Base-by-base conservation (phyloP, 768 basidiomycete species). In the Lepiota venenata region DNA sequence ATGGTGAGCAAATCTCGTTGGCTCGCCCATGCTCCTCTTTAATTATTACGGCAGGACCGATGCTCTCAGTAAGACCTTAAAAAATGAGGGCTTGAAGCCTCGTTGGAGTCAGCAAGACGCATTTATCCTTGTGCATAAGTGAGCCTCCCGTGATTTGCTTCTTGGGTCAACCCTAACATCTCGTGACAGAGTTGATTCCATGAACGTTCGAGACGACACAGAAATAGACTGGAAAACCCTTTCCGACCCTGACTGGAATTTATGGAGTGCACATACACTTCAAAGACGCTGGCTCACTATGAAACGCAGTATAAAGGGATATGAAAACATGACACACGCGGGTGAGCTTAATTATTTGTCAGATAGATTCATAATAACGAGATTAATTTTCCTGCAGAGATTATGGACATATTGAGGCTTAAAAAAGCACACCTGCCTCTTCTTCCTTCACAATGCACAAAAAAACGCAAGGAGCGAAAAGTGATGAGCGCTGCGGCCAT, bases 201-300 rank as follows among this genome's bases (percentile, higher is more conserved):
- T 92, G 44, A 78, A 84, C 55, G 87, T 92, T 49, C 76, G 78
- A 41, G 85, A 92, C 61, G 91, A 93, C 61, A 86, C 82, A 25
- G 91, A 93, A 63, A 87, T 93, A 43, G 86, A 90, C 61, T 93
- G 91, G 91, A 90, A 89, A 63, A 76, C 77, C 15, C 72, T 93
- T 10, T 72, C 81, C 1, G 91, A 93, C 64, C 64, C 80, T 14
- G 75, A 85, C 55, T 92, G 90, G 90, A 90, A 92, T 61, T 64
- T 90, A 8, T 92, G 88, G 88, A 92, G 90, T 65, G 82, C 88
- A 0, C 91, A 93, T 62, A 75, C 79, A 12, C 71, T 93, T 35
- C 90, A 91, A 60, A 79, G 88, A 37, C 84, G 88, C 46, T 93
- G 90, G 90, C 64, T 84, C 44, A 86, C 86, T 1, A 82, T 92